Percentiles rank a stretch among this genome's conserved stretches.
These are phyloP conservation scores for Alternaria rosae DNA, from an alignment of 2,329 filamentous ascomycete genomes.

Conservation along the genomic window DNA sequence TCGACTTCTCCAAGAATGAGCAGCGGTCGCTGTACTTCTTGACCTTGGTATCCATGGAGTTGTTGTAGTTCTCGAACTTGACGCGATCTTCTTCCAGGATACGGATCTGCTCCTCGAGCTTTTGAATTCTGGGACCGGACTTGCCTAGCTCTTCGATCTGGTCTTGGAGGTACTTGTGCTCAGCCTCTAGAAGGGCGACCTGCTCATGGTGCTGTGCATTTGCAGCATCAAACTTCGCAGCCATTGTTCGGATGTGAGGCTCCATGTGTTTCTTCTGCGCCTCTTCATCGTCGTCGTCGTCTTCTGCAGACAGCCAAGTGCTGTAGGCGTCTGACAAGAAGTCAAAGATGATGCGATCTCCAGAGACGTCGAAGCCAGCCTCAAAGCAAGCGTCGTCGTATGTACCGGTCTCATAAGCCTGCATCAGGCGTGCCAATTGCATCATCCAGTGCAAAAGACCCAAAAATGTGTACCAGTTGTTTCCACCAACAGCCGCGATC, in stretches of 20 bases:
- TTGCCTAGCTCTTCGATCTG: conserved; percentile 92
- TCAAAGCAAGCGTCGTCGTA: conserved; percentile 93
- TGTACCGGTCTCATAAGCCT: conserved; percentile 76
- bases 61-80: conserved; percentile 96
- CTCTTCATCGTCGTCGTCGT: conserved; percentile 79
- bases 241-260: conserved; percentile 89
- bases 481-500: conserved; percentile 90
- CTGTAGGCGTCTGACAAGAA: conserved; percentile 90
- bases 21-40: conserved; percentile 87
- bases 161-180: conserved; percentile 79
- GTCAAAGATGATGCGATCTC: conserved; percentile 92
- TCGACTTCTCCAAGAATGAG: conserved; percentile 83
- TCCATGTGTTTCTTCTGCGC: conserved; percentile 72
- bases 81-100: conserved; percentile 93
- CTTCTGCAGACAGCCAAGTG: conserved; percentile 87
- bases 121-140: conserved; percentile 80
- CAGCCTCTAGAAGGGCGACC: conserved; percentile 82
- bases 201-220: conserved; percentile 88
- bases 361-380: conserved; percentile 83
- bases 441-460: conserved; percentile 98
- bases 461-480: conserved; percentile 96
- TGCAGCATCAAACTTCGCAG: conserved; percentile 80
- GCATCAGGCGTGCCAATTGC: conserved; percentile 94
- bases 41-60: conserved; percentile 79
- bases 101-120: conserved; percentile 87